Conservation (phyloP, 164 flowering plant genomes). For the Cinnamomum chago region DNA sequence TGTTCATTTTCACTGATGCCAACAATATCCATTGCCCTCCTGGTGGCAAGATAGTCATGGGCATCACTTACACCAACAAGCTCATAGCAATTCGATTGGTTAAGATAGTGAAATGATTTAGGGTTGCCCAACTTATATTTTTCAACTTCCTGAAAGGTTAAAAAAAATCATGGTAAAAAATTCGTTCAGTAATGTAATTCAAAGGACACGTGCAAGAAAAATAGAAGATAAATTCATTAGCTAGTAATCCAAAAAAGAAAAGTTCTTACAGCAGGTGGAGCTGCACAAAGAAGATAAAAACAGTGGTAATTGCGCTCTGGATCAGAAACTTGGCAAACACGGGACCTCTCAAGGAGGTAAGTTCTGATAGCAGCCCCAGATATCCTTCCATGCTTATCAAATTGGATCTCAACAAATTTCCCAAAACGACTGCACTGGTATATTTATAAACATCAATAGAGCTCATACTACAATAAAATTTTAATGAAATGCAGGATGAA, state of each 20-base stretch:
- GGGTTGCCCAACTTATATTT: conserved; percentile 78
- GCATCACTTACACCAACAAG: conserved; percentile 68
- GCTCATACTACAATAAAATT: too few species aligned
- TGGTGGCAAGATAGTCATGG: conserved; percentile 65
- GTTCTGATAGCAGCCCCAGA: conserved; percentile 89
- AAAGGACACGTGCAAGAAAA: conserved; percentile 4
- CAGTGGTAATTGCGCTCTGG: conserved; percentile 90
- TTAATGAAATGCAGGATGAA: too few species aligned
- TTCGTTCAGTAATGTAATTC: background rate
- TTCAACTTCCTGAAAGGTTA: conserved; percentile 51
- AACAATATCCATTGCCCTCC: conserved; percentile 85
- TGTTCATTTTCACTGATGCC: conserved; percentile 75
- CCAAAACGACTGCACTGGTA: conserved; percentile 71
- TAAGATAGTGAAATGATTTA: conserved; percentile 81
- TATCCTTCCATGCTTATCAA: conserved; percentile 71
- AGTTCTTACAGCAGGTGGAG: conserved; percentile 60
- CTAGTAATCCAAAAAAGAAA: background rate
- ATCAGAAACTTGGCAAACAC: conserved; percentile 85
- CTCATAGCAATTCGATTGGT: conserved; percentile 85
- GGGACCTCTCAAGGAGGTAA: conserved; percentile 84
- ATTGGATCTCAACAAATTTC: conserved; percentile 85
- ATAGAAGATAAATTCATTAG: background rate
- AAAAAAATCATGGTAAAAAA: background rate
- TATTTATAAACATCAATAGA: background rate
- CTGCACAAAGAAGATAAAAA: conserved; percentile 83